These are phyloP conservation scores for Alternaria angustiovoidea DNA, from an alignment of 2,329 filamentous ascomycete genomes.

Conservation along the genomic window DNA sequence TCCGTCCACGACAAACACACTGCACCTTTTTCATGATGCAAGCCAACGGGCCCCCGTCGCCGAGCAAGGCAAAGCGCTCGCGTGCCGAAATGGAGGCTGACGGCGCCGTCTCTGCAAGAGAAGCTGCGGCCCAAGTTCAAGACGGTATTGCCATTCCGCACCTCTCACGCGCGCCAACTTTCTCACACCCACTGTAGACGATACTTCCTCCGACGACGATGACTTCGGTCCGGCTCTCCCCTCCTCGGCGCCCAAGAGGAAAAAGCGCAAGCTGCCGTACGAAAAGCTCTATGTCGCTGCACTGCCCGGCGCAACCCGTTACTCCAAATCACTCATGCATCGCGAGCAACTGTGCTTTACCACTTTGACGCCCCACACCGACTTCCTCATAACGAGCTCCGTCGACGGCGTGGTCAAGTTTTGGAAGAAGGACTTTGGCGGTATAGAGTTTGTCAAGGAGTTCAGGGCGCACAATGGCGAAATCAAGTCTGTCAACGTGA, in stretches of 20 bases:
- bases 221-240: slow-evolving; percentile 94
- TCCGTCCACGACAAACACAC: slow-evolving; percentile 2
- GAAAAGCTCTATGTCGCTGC: slow-evolving; percentile 95
- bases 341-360: slow-evolving; percentile 91
- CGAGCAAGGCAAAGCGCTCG: slow-evolving; percentile 34
- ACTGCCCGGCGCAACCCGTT: slow-evolving; percentile 78
- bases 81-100: slow-evolving; percentile 37
- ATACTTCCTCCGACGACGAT: slow-evolving; percentile 73
- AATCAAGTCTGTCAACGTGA: slow-evolving; percentile 83
- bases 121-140: slow-evolving; percentile 17
- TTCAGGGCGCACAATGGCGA: slow-evolving; percentile 90
- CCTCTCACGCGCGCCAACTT: slow-evolving; percentile 13
- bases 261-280: slow-evolving; percentile 87
- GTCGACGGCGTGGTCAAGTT: slow-evolving; percentile 98
- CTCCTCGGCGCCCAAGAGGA: slow-evolving; percentile 82
- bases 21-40: not conserved
- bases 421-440: slow-evolving; percentile 93
- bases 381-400: slow-evolving; percentile 94
- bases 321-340: slow-evolving; percentile 98
- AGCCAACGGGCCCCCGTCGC: slow-evolving; percentile 32
- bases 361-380: slow-evolving; percentile 87
- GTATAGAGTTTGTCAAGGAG: slow-evolving; percentile 98
- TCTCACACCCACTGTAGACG: slow-evolving; percentile 11
- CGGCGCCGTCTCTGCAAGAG: slow-evolving; percentile 15
- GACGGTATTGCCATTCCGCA: slow-evolving; percentile 19